Evolutionary conservation across 2,329 filamentous ascomycete genomes (phyloP).

Genomic region (Colletotrichum filicis): DNA sequence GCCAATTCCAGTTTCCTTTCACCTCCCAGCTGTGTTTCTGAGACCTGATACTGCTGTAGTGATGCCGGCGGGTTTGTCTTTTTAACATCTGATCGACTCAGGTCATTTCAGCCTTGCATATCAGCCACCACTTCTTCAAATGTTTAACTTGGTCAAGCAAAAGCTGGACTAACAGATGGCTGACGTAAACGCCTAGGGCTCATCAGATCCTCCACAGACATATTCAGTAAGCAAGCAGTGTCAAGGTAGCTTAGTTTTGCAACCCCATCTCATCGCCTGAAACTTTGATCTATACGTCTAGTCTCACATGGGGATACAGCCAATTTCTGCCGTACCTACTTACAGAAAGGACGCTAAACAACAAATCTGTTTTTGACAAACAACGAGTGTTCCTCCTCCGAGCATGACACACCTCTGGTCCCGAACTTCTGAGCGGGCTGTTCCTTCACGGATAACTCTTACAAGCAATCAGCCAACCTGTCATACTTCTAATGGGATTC

Average conservation of each 20-base stretch:
- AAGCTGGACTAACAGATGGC: not conserved
- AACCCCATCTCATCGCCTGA: not conserved
- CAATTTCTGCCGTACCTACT: too few species aligned
- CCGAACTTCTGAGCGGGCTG: not conserved
- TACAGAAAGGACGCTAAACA: not conserved
- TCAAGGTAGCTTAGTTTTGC: not conserved
- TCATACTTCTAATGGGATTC: not conserved
- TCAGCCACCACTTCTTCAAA: not conserved
- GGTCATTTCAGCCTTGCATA: not conserved
- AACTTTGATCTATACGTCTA: not conserved
- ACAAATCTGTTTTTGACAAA: not conserved
- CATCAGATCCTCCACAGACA: not conserved
- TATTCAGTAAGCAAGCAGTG: not conserved
- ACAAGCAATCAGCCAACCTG: not conserved
- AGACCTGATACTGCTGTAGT: not conserved
- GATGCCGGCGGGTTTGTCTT: not conserved
- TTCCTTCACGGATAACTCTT: not conserved
- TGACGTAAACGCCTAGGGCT: not conserved
- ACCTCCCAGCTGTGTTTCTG: not conserved
- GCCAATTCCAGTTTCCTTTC: not conserved
- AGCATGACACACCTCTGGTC: not conserved
- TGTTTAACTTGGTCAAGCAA: not conserved
- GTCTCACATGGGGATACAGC: not conserved
- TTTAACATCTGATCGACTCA: not conserved
- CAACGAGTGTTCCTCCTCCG: not conserved